A percentile compares a stretch with the other conserved stretches of the same genome.
Conservation (phyloP, 2,329 filamentous ascomycete species). For the Colletotrichum sp. region DNA sequence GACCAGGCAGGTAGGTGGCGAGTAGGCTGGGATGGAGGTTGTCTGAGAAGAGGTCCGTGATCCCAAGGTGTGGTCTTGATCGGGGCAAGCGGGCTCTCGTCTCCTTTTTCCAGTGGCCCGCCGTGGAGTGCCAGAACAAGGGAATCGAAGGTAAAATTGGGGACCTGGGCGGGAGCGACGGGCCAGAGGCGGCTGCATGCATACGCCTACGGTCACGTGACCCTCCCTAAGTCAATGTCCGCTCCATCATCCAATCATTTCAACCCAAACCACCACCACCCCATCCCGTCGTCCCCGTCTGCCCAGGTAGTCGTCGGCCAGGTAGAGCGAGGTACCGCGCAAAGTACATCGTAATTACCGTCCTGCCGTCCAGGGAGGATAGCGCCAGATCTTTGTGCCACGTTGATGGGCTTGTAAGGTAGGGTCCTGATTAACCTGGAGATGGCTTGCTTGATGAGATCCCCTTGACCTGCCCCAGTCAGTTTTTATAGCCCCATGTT, state of each 20-base stretch:
- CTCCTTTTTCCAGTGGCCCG: background rate
- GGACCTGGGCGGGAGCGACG: slow-evolving; percentile 15
- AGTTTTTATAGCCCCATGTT: background rate
- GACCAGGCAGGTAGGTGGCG: background rate
- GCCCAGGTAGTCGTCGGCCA: background rate
- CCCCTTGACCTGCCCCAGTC: background rate
- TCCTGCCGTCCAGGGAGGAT: background rate
- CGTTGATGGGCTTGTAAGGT: background rate
- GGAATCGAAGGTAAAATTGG: slow-evolving; percentile 17
- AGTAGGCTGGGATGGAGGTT: background rate
- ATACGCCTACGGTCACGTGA: slow-evolving; percentile 15
- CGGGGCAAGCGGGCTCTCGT: background rate
- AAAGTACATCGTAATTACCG: background rate
- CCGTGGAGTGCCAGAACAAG: slow-evolving; percentile 12
- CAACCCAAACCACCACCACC: background rate
- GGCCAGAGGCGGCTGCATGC: slow-evolving; percentile 20
- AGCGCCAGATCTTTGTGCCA: background rate
- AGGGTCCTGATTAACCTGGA: background rate
- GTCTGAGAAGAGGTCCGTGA: background rate
- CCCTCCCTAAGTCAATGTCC: slow-evolving; percentile 4
- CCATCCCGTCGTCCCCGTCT: background rate
- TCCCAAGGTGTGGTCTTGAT: background rate
- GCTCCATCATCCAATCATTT: slow-evolving; percentile 1
- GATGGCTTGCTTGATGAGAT: background rate
- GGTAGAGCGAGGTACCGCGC: background rate